A percentile compares a stretch with the other conserved stretches of the same genome.
These are phyloP conservation scores for Termitomyces eurrhizus DNA, from an alignment of 768 basidiomycete species.

Conservation along the genomic window DNA sequence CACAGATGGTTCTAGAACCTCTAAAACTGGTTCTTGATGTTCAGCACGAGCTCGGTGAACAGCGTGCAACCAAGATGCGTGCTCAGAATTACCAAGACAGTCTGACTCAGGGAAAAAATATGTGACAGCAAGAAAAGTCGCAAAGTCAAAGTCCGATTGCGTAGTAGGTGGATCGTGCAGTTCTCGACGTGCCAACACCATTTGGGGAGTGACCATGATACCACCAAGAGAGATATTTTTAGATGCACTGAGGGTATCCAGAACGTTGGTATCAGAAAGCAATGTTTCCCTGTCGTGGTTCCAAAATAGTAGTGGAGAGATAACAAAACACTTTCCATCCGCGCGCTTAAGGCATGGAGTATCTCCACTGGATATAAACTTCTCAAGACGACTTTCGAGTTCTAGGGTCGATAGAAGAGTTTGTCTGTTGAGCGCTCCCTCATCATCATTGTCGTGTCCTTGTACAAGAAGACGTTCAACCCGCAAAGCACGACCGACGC, in stretches of 20 bases:
- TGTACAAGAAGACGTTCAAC: slow-evolving; percentile 75
- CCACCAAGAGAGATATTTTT: slow-evolving; percentile 58
- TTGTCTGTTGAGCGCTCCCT: slow-evolving; percentile 54
- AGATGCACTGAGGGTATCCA: slow-evolving; percentile 51
- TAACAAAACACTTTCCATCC: slow-evolving; percentile 57
- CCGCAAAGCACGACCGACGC: slow-evolving; percentile 63
- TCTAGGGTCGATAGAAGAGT: slow-evolving; percentile 62
- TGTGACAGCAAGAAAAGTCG: slow-evolving; percentile 71
- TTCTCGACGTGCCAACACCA: slow-evolving; percentile 74
- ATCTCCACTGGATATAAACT: slow-evolving; percentile 32
- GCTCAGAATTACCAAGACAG: slow-evolving; percentile 61
- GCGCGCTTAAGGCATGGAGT: slow-evolving; percentile 52
- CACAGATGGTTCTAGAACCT: slow-evolving; percentile 34
- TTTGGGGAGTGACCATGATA: slow-evolving; percentile 62
- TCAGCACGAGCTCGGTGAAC: slow-evolving; percentile 36
- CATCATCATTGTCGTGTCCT: slow-evolving; percentile 42
- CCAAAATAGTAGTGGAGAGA: slow-evolving; percentile 80
- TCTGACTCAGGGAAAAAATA: slow-evolving; percentile 79
- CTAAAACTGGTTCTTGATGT: slow-evolving; percentile 26
- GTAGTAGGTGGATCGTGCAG: slow-evolving; percentile 45
- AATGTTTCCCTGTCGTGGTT: slow-evolving; percentile 53
- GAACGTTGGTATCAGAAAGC: slow-evolving; percentile 49
- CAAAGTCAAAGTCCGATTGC: slow-evolving; percentile 54
- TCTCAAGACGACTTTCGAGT: slow-evolving; percentile 56
- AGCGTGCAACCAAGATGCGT: slow-evolving; percentile 58